Conservation (phyloP, 139 green algal genomes). For the Nannochloris sp. region DNA sequence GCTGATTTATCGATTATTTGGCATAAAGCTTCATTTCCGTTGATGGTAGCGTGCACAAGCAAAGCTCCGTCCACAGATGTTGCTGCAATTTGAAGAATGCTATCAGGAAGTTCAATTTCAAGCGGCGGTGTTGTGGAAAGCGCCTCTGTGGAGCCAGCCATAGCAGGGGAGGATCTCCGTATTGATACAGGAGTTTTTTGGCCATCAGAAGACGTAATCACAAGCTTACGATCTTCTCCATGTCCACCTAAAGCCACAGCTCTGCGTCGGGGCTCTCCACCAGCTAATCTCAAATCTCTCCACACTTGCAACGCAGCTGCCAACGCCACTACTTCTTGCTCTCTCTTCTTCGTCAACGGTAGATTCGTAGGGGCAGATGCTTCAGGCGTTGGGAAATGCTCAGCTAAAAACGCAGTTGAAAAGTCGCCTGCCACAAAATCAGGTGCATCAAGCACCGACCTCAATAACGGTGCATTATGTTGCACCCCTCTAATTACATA, state of each 20-base stretch:
- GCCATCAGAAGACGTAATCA: neutral
- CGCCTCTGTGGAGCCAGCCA: neutral
- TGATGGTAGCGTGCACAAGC: conserved; percentile 5
- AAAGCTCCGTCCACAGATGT: neutral
- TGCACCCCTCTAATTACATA: conserved; percentile 28
- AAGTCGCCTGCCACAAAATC: conserved; percentile 8
- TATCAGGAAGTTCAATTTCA: conserved; percentile 19
- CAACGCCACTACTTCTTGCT: conserved; percentile 13
- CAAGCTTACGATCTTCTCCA: neutral
- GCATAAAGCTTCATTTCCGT: neutral
- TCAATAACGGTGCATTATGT: conserved; percentile 25
- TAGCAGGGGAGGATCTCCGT: neutral
- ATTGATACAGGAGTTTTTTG: neutral
- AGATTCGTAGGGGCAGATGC: conserved; percentile 1
- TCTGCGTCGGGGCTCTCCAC: neutral
- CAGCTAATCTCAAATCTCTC: neutral
- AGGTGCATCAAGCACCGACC: conserved; percentile 10
- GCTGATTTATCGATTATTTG: conserved; percentile 8
- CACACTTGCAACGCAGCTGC: conserved; percentile 12
- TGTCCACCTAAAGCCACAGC: neutral
- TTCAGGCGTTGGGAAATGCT: conserved; percentile 16
- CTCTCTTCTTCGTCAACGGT: conserved; percentile 1
- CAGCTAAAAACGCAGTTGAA: conserved; percentile 10
- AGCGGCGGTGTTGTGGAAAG: neutral
- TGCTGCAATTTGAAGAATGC: conserved; percentile 8